Evolutionary conservation across 495 filamentous ascomycete genomes (phyloP).

Genomic region (Elasticomyces elasticus): DNA sequence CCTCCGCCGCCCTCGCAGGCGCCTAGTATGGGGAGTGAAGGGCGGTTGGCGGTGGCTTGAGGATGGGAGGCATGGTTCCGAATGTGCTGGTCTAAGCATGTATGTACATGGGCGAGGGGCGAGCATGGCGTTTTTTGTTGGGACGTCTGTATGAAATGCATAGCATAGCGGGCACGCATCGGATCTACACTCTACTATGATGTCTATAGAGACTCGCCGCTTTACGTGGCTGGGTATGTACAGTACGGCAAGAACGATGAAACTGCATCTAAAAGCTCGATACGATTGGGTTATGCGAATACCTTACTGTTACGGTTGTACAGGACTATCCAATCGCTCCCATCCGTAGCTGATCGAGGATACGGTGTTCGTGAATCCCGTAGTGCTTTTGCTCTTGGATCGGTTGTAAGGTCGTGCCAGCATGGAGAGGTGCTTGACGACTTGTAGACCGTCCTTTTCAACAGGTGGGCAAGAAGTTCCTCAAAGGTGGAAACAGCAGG

Average conservation of each 20-base stretch:
- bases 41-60: constrained; percentile 10
- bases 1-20: constrained; percentile 26
- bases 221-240: not conserved
- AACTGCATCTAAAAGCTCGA: too few relatives aligned
- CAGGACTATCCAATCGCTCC: constrained; percentile 6
- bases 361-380: constrained; percentile 7
- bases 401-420: constrained; percentile 4
- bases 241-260: not conserved
- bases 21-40: constrained; percentile 13
- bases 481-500: not conserved
- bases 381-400: constrained; percentile 5
- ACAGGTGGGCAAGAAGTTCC: not conserved
- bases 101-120: not conserved
- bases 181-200: not conserved
- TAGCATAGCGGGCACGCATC: not conserved
- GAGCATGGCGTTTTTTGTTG: not conserved
- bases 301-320: too few relatives aligned
- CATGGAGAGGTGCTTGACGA: constrained; percentile 3
- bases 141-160: not conserved
- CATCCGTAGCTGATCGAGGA: constrained; percentile 1
- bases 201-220: not conserved
- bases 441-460: constrained; percentile 8
- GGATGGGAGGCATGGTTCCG: too few relatives aligned
- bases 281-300: not conserved
- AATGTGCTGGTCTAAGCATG: not conserved